phyloP scores from a whole-genome alignment of 2,329 filamentous ascomycete species.

The Pezicula rhizophila region DNA sequence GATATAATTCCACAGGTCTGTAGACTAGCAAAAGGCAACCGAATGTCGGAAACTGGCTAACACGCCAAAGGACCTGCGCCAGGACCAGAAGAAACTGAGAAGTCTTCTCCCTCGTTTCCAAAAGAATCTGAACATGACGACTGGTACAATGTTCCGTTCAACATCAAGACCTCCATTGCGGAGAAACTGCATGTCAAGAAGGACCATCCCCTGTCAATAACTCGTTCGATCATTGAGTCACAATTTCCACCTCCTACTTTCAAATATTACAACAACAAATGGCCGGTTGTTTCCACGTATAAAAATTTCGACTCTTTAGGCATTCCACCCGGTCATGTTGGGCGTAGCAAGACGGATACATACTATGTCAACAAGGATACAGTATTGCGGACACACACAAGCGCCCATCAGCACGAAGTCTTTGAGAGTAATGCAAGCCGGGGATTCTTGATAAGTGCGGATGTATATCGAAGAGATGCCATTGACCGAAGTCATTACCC shows the following conservation, averaged over 20 bases:
- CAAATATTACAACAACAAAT: slow-evolving; percentile 70
- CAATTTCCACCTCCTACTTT: slow-evolving; percentile 71
- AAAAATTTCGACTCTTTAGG: slow-evolving; percentile 98
- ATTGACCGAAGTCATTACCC: slow-evolving; percentile 95
- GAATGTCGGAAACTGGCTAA: neutral
- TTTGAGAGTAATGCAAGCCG: slow-evolving; percentile 66
- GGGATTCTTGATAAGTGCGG: slow-evolving; percentile 86
- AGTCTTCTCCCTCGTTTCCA: slow-evolving; percentile 32
- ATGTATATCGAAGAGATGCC: slow-evolving; percentile 92
- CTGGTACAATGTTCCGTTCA: slow-evolving; percentile 79
- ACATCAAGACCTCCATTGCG: slow-evolving; percentile 67
- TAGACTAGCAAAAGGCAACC: slow-evolving; percentile 1
- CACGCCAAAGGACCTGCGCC: slow-evolving; percentile 1
- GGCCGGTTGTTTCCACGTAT: slow-evolving; percentile 74
- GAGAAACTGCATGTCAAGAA: slow-evolving; percentile 83
- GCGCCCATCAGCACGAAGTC: slow-evolving; percentile 81
- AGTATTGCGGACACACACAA: slow-evolving; percentile 87
- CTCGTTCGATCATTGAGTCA: slow-evolving; percentile 85
- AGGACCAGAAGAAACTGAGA: neutral
- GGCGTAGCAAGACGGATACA: slow-evolving; percentile 81
- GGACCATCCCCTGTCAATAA: slow-evolving; percentile 86
- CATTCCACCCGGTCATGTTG: slow-evolving; percentile 82
- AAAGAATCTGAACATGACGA: slow-evolving; percentile 60
- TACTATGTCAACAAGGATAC: slow-evolving; percentile 88
- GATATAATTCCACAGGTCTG: slow-evolving; percentile 22